Evolutionary conservation across 805 yeast genomes (phyloP).

Genomic region (Saccharomycopsis fodiens): DNA sequence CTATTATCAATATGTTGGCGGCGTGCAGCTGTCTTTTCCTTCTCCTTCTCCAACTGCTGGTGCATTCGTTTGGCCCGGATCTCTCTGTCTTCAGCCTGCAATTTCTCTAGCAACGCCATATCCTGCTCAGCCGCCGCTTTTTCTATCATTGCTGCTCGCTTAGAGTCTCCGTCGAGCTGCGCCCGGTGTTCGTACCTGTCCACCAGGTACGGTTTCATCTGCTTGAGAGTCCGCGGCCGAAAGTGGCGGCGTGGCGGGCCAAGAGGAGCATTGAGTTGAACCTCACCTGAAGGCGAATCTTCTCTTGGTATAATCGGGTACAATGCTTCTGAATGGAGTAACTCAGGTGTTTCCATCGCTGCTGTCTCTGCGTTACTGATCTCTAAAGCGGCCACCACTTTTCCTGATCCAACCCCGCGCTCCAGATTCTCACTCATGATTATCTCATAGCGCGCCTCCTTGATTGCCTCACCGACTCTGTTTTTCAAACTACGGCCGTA

Average conservation of each 20-base stretch:
- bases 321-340: neutral
- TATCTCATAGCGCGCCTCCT: neutral
- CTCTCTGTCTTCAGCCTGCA: slow-evolving; percentile 16
- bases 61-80: slow-evolving; percentile 14
- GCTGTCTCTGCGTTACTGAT: neutral
- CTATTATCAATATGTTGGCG: slow-evolving; percentile 11
- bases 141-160: slow-evolving; percentile 16
- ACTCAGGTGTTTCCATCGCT: neutral
- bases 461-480: neutral
- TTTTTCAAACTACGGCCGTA: neutral
- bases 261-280: too few relatives aligned
- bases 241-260: slow-evolving; percentile 10
- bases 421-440: too few relatives aligned
- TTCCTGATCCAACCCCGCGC: neutral
- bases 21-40: neutral
- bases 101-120: slow-evolving; percentile 12
- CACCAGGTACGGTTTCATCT: slow-evolving; percentile 20
- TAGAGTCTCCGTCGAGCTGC: slow-evolving; percentile 17
- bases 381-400: neutral
- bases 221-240: slow-evolving; percentile 19
- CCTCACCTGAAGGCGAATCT: too few relatives aligned
- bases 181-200: slow-evolving; percentile 19
- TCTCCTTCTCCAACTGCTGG: slow-evolving; percentile 11
- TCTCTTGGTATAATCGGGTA: neutral
- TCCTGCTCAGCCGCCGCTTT: slow-evolving; percentile 19